A percentile compares a stretch with the other conserved stretches of the same genome.
Evolutionary conservation across 495 filamentous ascomycete genomes (phyloP).

Genomic region (Lentithecium fluviatile): DNA sequence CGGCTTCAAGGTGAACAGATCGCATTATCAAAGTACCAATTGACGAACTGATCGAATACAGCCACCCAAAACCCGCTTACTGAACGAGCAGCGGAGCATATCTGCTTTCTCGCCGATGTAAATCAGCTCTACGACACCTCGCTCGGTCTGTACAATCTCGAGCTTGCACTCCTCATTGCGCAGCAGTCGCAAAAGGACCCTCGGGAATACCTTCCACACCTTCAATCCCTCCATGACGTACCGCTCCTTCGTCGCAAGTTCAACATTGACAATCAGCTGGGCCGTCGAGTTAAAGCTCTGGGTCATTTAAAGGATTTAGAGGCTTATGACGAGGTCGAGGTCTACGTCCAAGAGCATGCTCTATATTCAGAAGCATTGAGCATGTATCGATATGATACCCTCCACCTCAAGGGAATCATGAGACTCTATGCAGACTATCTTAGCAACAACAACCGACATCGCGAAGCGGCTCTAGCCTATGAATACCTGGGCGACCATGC

Average conservation of each 20-base stretch:
- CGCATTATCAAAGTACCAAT: background rate
- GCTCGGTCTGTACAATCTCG: slow-evolving; percentile 85
- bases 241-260: slow-evolving; percentile 67
- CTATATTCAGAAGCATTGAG: slow-evolving; percentile 76
- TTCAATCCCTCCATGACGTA: slow-evolving; percentile 79
- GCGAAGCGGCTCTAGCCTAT: slow-evolving; percentile 83
- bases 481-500: slow-evolving; percentile 75
- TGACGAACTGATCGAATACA: slow-evolving; percentile 31
- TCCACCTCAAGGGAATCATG: slow-evolving; percentile 61
- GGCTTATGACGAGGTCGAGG: slow-evolving; percentile 69
- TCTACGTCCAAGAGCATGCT: slow-evolving; percentile 72
- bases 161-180: slow-evolving; percentile 83
- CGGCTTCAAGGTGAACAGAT: slow-evolving; percentile 58
- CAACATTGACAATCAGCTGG: slow-evolving; percentile 84
- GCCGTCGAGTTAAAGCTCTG: slow-evolving; percentile 72
- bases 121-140: slow-evolving; percentile 91
- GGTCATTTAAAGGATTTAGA: slow-evolving; percentile 65
- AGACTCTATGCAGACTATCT: slow-evolving; percentile 77
- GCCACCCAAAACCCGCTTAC: slow-evolving; percentile 64
- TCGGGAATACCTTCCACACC: slow-evolving; percentile 90
- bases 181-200: slow-evolving; percentile 97
- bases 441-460: slow-evolving; percentile 67
- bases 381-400: slow-evolving; percentile 77
- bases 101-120: slow-evolving; percentile 92
- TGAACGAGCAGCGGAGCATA: slow-evolving; percentile 87